Percentiles rank a stretch among this genome's conserved stretches.
Conservation (phyloP, 2,329 filamentous ascomycete genomes). For the Simplicillium aogashimaense region DNA sequence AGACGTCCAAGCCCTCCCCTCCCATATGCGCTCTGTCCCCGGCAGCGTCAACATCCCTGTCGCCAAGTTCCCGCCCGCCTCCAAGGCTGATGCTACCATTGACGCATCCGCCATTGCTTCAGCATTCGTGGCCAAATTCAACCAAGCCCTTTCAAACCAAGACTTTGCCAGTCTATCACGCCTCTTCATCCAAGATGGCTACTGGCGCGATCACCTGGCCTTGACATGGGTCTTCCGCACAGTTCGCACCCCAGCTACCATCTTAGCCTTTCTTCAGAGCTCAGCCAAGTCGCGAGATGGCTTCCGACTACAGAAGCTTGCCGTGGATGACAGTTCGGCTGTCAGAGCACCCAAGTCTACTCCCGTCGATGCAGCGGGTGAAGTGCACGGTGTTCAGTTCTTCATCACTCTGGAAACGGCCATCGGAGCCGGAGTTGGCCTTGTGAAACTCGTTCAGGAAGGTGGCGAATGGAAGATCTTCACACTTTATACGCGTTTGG, state of each 20-base stretch:
- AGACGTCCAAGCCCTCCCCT: constrained; percentile 9
- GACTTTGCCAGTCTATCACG: constrained; percentile 10
- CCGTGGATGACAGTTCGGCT: background rate
- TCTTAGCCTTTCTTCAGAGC: constrained; percentile 3
- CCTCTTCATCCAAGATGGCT: constrained; percentile 28
- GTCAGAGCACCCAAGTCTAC: constrained; percentile 1
- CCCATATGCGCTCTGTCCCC: constrained; percentile 9
- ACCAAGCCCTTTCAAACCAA: constrained; percentile 1
- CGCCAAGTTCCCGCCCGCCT: constrained; percentile 10
- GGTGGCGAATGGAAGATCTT: constrained; percentile 40
- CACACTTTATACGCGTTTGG: constrained; percentile 44
- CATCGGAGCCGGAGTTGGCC: constrained; percentile 8
- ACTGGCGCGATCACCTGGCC: constrained; percentile 46
- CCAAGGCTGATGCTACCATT: background rate
- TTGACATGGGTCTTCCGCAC: constrained; percentile 42
- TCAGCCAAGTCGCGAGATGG: constrained; percentile 3
- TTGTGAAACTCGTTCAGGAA: constrained; percentile 8
- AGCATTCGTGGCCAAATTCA: constrained; percentile 1
- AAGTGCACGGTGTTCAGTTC: constrained; percentile 8
- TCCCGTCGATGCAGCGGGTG: constrained; percentile 5
- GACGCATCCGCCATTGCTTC: background rate
- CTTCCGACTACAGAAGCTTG: constrained; percentile 1
- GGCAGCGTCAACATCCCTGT: constrained; percentile 4
- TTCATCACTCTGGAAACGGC: constrained; percentile 10
- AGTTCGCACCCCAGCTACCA: constrained; percentile 16